A percentile compares a stretch with the other conserved stretches of the same genome.
Evolutionary conservation across 176 grass and related monocot genomes (phyloP).

Genomic region (Areca catechu): DNA sequence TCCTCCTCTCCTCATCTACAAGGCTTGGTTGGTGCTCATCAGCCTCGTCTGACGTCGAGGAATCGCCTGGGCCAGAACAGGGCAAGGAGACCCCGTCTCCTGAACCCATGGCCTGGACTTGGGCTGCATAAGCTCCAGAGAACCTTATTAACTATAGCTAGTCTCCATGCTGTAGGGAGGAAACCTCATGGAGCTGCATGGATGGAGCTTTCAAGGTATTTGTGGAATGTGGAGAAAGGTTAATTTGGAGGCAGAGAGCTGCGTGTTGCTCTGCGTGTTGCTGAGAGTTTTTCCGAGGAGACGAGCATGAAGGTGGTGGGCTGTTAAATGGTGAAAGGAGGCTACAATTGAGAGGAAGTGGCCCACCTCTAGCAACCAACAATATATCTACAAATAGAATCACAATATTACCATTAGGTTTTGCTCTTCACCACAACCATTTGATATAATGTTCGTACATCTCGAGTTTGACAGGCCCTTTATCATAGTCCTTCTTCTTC

Average conservation of each 20-base stretch:
- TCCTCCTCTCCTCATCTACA: slow-evolving; percentile 55
- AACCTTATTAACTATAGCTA: slow-evolving; percentile 17
- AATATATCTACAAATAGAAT: not conserved
- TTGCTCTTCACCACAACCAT: slow-evolving; percentile 21
- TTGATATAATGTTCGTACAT: slow-evolving; percentile 9
- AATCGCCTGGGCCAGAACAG: slow-evolving; percentile 2
- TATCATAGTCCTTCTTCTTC: slow-evolving; percentile 1
- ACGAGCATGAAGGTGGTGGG: slow-evolving; percentile 30
- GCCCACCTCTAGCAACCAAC: not conserved
- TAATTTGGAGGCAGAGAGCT: slow-evolving; percentile 37
- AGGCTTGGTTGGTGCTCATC: slow-evolving; percentile 13
- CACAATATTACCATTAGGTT: not conserved
- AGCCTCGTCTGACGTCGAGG: slow-evolving; percentile 41
- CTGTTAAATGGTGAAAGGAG: slow-evolving; percentile 55
- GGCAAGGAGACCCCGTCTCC: slow-evolving; percentile 27
- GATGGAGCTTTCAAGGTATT: too few relatives aligned
- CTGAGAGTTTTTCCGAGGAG: slow-evolving; percentile 30
- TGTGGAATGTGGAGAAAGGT: not conserved
- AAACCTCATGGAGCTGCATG: too few relatives aligned
- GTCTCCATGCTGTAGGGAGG: too few relatives aligned
- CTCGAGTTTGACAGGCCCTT: too few relatives aligned
- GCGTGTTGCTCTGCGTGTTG: slow-evolving; percentile 18
- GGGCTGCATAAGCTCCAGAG: slow-evolving; percentile 6
- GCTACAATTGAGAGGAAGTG: not conserved
- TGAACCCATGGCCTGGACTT: slow-evolving; percentile 22